Conservation (phyloP, 2,329 filamentous ascomycete genomes). For the Paracorniculantispora psalliotae region DNA sequence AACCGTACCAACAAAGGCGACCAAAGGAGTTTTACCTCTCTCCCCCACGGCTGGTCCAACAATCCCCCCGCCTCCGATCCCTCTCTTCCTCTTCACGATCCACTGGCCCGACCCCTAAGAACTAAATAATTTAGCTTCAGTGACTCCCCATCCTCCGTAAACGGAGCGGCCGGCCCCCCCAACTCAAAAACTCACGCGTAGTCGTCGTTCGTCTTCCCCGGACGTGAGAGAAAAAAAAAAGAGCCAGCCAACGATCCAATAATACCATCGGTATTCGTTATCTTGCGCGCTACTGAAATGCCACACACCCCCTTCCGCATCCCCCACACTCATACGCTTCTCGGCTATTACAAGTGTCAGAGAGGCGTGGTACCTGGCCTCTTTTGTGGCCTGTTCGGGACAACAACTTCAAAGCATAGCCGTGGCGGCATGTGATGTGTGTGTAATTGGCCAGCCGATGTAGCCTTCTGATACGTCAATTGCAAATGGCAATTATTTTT, state of each 20-base stretch:
- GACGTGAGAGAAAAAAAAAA: too few relatives aligned
- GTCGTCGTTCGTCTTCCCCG: neutral
- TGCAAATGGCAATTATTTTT: too few relatives aligned
- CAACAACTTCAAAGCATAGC: neutral
- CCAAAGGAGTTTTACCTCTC: neutral
- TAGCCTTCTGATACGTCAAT: neutral
- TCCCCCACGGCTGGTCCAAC: neutral
- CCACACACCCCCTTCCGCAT: neutral
- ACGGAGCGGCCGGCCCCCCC: neutral
- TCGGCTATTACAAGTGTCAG: slow-evolving; percentile 7
- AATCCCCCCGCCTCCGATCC: slow-evolving; percentile 2
- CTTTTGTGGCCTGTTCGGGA: neutral
- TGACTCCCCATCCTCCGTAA: slow-evolving; percentile 1
- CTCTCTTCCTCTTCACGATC: neutral
- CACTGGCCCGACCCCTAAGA: neutral
- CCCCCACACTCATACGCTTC: neutral
- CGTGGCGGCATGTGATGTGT: slow-evolving; percentile 5
- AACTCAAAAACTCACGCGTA: neutral
- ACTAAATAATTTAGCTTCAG: too few relatives aligned
- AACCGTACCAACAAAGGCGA: neutral
- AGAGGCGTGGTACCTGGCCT: slow-evolving; percentile 3
- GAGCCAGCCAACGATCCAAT: neutral
- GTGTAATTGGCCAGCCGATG: neutral
- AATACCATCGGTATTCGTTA: slow-evolving; percentile 1
- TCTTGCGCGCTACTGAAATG: neutral